Percentiles rank a stretch among this genome's conserved stretches.
Conservation (phyloP, 2,329 filamentous ascomycete genomes). For the Aspergillus sp. region DNA sequence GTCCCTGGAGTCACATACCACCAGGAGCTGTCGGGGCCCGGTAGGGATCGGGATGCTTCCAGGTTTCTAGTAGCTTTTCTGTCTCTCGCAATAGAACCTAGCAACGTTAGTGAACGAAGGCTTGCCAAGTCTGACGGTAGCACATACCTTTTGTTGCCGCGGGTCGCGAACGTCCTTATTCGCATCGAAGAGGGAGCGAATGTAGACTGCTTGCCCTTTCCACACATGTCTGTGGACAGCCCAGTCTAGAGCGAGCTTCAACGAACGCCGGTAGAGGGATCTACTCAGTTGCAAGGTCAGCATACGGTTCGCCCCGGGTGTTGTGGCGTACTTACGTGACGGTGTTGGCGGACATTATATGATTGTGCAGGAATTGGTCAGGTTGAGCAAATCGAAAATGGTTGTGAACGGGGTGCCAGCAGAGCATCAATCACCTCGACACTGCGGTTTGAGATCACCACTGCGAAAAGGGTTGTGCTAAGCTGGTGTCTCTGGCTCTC, state of each 20-base stretch:
- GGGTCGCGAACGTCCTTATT: slow-evolving; percentile 85
- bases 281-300: slow-evolving; percentile 41
- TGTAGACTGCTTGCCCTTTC: slow-evolving; percentile 95
- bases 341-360: slow-evolving; percentile 42
- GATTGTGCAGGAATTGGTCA: not conserved
- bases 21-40: slow-evolving; percentile 86
- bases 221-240: slow-evolving; percentile 89
- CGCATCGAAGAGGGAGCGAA: slow-evolving; percentile 91
- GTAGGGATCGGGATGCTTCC: slow-evolving; percentile 98
- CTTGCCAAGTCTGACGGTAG: slow-evolving; percentile 25
- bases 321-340: slow-evolving; percentile 41
- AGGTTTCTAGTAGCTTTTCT: slow-evolving; percentile 83
- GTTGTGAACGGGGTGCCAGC: not conserved
- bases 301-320: slow-evolving; percentile 5
- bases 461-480: slow-evolving; percentile 25
- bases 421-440: not conserved
- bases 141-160: slow-evolving; percentile 76
- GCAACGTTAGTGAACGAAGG: slow-evolving; percentile 13
- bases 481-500: slow-evolving; percentile 23
- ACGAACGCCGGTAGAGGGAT: slow-evolving; percentile 82
- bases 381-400: not conserved
- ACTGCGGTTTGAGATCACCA: not conserved
- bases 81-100: slow-evolving; percentile 86
- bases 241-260: slow-evolving; percentile 96
- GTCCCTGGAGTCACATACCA: slow-evolving; percentile 62